Conservation (phyloP, 108 stramenopile species). For the Ochromonas danica region DNA sequence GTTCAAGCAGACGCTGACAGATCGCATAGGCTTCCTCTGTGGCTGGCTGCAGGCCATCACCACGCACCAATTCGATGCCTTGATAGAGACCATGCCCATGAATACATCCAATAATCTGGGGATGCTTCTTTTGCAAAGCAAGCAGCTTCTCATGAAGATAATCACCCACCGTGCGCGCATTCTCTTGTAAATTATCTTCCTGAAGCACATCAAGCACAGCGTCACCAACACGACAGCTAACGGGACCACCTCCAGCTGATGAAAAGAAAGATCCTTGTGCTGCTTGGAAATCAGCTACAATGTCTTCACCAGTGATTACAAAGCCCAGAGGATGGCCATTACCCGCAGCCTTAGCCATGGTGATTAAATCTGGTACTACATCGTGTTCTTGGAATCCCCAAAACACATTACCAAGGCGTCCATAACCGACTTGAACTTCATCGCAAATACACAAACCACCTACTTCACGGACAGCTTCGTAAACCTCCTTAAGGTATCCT, state of each 20-base stretch:
- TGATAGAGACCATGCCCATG: conserved; percentile 22
- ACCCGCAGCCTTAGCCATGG: conserved; percentile 18
- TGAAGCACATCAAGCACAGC: conserved; percentile 1
- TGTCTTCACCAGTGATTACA: not conserved
- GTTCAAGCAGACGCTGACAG: not conserved
- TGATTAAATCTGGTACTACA: conserved; percentile 1
- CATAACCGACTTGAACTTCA: conserved; percentile 20
- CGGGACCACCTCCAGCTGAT: conserved; percentile 25
- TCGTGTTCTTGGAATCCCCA: conserved; percentile 30
- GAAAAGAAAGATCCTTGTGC: conserved; percentile 23
- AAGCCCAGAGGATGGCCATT: conserved; percentile 26
- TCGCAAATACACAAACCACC: conserved; percentile 26
- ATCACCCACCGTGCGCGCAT: conserved; percentile 1
- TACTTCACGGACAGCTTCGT: not conserved
- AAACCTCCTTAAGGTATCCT: not conserved
- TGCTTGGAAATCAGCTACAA: not conserved
- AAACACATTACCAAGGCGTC: not conserved
- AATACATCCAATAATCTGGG: conserved; percentile 23
- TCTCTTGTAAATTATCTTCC: not conserved
- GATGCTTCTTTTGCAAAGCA: conserved; percentile 7
- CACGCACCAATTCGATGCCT: not conserved
- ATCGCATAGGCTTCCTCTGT: not conserved
- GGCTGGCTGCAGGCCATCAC: not conserved
- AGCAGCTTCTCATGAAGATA: not conserved
- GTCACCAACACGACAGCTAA: not conserved